These are phyloP conservation scores for Hagleromyces aurorensis DNA, from an alignment of 805 yeast genomes.

Conservation along the genomic window DNA sequence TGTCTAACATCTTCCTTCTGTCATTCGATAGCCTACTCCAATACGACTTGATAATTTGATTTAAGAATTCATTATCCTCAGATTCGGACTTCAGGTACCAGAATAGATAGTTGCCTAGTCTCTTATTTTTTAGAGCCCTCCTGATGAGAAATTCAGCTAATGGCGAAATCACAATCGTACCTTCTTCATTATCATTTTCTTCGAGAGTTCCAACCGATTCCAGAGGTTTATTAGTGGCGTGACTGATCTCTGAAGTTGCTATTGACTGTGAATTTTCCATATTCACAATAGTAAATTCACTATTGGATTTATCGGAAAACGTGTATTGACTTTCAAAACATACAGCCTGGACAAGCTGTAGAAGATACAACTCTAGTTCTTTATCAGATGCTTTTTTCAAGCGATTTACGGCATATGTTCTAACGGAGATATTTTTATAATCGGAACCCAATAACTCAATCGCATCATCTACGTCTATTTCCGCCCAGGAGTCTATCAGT, in stretches of 20 bases:
- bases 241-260: constrained; percentile 19
- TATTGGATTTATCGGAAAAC: constrained; percentile 24
- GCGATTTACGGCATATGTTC: constrained; percentile 85
- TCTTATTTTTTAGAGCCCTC: constrained; percentile 55
- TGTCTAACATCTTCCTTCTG: constrained; percentile 29
- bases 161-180: constrained; percentile 41
- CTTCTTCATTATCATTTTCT: constrained; percentile 12
- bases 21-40: constrained; percentile 29
- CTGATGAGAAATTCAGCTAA: constrained; percentile 68
- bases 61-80: constrained; percentile 52
- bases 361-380: constrained; percentile 70
- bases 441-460: constrained; percentile 76
- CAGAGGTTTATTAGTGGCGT: constrained; percentile 17
- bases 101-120: constrained; percentile 74
- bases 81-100: constrained; percentile 91
- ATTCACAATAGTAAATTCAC: constrained; percentile 35
- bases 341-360: constrained; percentile 88
- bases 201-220: constrained; percentile 11
- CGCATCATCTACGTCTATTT: constrained; percentile 76
- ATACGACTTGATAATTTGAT: constrained; percentile 42
- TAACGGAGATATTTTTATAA: constrained; percentile 62
- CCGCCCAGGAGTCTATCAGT: constrained; percentile 60
- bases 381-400: constrained; percentile 68
- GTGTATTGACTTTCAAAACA: constrained; percentile 53
- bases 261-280: constrained; percentile 15